Base-by-base conservation (phyloP, 176 grass and related monocot genomes). In the Aegilops bicornis region DNA sequence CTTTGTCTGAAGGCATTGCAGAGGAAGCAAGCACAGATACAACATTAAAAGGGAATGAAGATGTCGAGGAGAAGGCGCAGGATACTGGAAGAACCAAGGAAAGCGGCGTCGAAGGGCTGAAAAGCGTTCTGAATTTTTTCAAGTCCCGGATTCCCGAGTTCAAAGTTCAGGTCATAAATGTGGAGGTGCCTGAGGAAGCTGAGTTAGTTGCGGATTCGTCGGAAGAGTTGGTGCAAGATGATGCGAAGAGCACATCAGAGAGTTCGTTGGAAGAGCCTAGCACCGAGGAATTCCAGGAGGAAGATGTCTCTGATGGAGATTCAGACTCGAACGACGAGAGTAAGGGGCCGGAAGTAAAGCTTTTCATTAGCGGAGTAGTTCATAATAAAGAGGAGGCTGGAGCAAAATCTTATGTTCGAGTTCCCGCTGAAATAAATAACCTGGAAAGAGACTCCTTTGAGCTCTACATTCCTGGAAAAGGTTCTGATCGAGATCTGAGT, bases 331-430 rank as follows among this genome's bases (percentile, higher is more conserved):
- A 66, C 78, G 91, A 92, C 67, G 86, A 90, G 17, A 89, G 79
- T 83, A 93, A 98, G 86, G 85, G 75, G 86, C 77, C 92, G 10
- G 84, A 83, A 42, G 86, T 92, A 4, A 94, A 92, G 78, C 87
- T 98, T 83, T 98, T 91, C 77, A 85, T 98, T 33, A 95, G 96
- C 67, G 92, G 96, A 80, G 92, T 98, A 33, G 81, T 98, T 89
- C 93, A 98, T 65, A 96, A 96, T 73, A 96, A 92, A 86, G 93
- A 94, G 36, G 93, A 98, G 60, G 22, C 47, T 69, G 86, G 87
- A 80, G 80, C 72, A 75, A 92, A 95, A 84, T 89, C 88, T 30
- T 92, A 87, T 77, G 78, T 82, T 76, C 86, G 92, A 52, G 87
- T 96, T 72, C 93, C 96, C 36, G 96, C 96, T 71, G 92, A 98